phyloP scores from a whole-genome alignment of 371 early-diverging fungal species.

The Mortierella sp. region DNA sequence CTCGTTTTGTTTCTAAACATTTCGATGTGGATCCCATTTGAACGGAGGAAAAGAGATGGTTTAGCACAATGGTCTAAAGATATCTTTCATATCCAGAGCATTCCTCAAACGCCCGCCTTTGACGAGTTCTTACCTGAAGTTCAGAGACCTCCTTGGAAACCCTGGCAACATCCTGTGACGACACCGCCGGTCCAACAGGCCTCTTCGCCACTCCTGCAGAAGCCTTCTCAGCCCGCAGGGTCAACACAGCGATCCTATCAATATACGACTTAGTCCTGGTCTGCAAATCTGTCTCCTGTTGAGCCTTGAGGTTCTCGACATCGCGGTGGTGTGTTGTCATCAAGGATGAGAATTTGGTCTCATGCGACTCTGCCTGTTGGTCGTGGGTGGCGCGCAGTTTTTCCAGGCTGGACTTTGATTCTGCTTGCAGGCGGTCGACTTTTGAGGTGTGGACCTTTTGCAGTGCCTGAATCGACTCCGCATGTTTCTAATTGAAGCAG shows the following conservation, averaged over 20 bases:
- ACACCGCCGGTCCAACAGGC: neutral
- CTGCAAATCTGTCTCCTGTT: conserved; percentile 16
- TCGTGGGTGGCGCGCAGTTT: conserved; percentile 23
- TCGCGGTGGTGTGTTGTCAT: conserved; percentile 23
- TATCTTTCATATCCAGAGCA: neutral
- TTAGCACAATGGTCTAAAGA: neutral
- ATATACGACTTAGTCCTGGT: neutral
- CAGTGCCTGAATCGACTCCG: conserved; percentile 4
- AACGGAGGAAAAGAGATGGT: neutral
- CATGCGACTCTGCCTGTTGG: conserved; percentile 29
- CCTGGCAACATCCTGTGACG: conserved; percentile 12
- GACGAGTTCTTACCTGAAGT: conserved; percentile 18
- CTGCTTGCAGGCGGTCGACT: conserved; percentile 12
- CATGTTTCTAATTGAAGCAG: conserved; percentile 17
- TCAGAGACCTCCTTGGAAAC: conserved; percentile 7
- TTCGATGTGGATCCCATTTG: neutral
- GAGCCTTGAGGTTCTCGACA: conserved; percentile 12
- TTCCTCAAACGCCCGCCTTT: neutral
- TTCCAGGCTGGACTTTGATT: neutral
- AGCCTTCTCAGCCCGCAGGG: conserved; percentile 8
- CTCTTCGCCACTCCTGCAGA: neutral
- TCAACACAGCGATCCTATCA: conserved; percentile 13
- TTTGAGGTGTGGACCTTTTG: conserved; percentile 12
- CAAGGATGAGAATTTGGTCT: conserved; percentile 26
- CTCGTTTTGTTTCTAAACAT: conserved; percentile 27